Evolutionary conservation across 2,329 filamentous ascomycete genomes (phyloP).

Genomic region (Paecilomyces fulvus): DNA sequence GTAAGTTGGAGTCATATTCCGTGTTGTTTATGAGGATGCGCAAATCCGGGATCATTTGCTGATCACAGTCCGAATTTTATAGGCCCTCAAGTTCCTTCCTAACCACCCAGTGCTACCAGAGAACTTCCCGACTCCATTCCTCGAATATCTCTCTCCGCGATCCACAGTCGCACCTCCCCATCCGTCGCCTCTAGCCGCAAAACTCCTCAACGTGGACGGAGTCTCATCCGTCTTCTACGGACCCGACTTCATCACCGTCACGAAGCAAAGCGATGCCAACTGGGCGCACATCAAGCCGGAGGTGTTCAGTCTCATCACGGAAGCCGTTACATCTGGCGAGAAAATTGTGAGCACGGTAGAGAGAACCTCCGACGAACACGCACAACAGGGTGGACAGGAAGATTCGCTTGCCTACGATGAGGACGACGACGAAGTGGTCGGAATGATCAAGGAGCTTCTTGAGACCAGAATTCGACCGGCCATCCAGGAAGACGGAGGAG

Average conservation of each 20-base stretch:
- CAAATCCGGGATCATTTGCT: background rate
- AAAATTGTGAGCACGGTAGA: conserved; percentile 66
- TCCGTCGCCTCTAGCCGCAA: conserved; percentile 81
- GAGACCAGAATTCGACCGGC: conserved; percentile 91
- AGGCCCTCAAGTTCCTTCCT: conserved; percentile 85
- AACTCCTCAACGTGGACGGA: conserved; percentile 87
- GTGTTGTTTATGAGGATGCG: background rate
- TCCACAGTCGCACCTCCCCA: conserved; percentile 82
- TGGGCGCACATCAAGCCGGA: conserved; percentile 96
- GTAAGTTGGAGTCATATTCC: conserved; percentile 34
- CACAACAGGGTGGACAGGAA: conserved; percentile 43
- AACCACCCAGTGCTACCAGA: conserved; percentile 79
- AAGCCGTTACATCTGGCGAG: conserved; percentile 77
- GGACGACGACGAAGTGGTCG: conserved; percentile 85
- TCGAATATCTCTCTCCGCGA: conserved; percentile 86
- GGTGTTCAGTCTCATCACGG: conserved; percentile 89
- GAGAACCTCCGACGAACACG: conserved; percentile 45
- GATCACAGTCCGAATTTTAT: background rate
- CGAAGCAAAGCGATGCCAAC: conserved; percentile 75
- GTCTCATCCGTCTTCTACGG: conserved; percentile 95
- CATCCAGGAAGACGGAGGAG: conserved; percentile 95
- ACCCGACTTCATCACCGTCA: conserved; percentile 91
- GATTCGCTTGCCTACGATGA: conserved; percentile 79
- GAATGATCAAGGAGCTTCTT: conserved; percentile 97
- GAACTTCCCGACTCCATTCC: conserved; percentile 62